Evolutionary conservation across 352 stramenopile species (phyloP).

Genomic region (Peronospora destructor): DNA sequence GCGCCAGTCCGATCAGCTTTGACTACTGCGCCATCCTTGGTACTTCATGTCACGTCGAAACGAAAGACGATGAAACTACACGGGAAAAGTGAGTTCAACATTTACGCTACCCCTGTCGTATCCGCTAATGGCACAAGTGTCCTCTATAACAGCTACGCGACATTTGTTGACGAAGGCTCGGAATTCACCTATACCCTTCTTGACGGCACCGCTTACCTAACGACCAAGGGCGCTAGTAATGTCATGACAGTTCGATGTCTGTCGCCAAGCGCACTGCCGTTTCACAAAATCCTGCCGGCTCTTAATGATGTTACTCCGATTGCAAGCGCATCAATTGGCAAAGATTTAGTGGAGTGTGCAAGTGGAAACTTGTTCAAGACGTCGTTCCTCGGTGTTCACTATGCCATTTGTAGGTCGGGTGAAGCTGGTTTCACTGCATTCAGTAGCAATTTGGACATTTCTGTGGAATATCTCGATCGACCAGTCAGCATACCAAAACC

Average conservation of each 20-base stretch:
- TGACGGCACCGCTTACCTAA: slow-evolving; percentile 20
- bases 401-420: slow-evolving; percentile 8
- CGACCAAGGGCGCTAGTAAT: slow-evolving; percentile 13
- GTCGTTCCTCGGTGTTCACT: slow-evolving; percentile 4
- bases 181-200: slow-evolving; percentile 27
- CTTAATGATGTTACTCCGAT: slow-evolving; percentile 9
- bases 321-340: slow-evolving; percentile 8
- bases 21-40: slow-evolving; percentile 21
- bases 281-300: slow-evolving; percentile 6
- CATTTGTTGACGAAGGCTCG: slow-evolving; percentile 16
- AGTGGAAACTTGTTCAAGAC: slow-evolving; percentile 7
- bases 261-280: slow-evolving; percentile 1
- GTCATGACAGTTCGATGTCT: slow-evolving; percentile 16
- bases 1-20: background rate
- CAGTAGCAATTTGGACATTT: slow-evolving; percentile 32
- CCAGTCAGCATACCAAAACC: slow-evolving; percentile 9
- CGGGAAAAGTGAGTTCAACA: slow-evolving; percentile 20
- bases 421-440: slow-evolving; percentile 22
- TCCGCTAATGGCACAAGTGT: slow-evolving; percentile 12
- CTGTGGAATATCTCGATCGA: slow-evolving; percentile 21
- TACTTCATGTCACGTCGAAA: slow-evolving; percentile 32
- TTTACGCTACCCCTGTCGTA: slow-evolving; percentile 24
- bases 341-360: slow-evolving; percentile 10
- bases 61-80: slow-evolving; percentile 21
- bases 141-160: slow-evolving; percentile 26